Conservation (phyloP, 306 rosid genomes). For the Prosopis cineraria region DNA sequence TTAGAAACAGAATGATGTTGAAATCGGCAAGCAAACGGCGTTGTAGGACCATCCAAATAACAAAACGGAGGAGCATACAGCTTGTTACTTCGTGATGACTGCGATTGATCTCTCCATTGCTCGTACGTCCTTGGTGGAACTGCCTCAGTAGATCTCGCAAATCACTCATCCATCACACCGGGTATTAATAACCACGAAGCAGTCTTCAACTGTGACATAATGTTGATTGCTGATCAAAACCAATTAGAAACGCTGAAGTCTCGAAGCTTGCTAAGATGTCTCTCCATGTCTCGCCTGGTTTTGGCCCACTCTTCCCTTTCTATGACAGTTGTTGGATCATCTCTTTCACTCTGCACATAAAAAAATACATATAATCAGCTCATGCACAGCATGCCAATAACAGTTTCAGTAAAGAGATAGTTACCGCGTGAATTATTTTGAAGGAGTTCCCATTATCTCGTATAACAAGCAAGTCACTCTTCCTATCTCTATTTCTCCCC, state of each 20-base stretch:
- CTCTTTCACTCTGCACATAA: constrained; percentile 72
- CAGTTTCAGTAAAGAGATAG: constrained; percentile 16
- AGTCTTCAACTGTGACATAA: neutral
- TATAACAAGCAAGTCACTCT: constrained; percentile 81
- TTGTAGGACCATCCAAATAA: neutral
- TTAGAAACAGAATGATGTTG: neutral
- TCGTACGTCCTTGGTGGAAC: neutral
- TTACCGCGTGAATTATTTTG: constrained; percentile 72
- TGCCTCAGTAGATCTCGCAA: neutral
- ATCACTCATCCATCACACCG: too few species aligned
- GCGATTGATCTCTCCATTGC: neutral
- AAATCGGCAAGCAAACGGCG: neutral
- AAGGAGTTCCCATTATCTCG: constrained; percentile 79
- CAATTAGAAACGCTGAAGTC: constrained; percentile 88
- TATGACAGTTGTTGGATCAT: constrained; percentile 85
- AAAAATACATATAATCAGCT: constrained; percentile 27
- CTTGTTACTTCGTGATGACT: neutral
- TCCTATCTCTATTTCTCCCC: constrained; percentile 86
- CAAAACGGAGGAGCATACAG: neutral
- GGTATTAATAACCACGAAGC: neutral
- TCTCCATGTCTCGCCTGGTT: constrained; percentile 89
- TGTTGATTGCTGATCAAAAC: constrained; percentile 47
- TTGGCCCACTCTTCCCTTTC: constrained; percentile 82
- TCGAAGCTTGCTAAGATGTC: constrained; percentile 88
- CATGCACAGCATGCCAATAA: constrained; percentile 17